Conservation (phyloP, 305 asterid species). For the Fraxinus sp. region DNA sequence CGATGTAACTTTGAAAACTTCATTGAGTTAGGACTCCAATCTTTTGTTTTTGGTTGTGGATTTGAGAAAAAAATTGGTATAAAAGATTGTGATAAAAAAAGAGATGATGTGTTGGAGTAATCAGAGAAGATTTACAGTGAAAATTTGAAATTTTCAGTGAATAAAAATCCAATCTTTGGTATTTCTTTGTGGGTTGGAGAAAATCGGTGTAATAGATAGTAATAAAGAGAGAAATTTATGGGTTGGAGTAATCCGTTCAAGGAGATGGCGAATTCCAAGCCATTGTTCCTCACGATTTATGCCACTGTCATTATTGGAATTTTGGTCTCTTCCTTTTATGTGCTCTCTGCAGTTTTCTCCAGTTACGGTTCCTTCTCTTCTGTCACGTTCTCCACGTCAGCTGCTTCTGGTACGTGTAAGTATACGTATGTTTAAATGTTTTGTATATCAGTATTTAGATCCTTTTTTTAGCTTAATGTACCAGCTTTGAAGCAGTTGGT, state of each 20-base stretch:
- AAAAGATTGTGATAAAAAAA: slow-evolving; percentile 9
- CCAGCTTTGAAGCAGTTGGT: neutral
- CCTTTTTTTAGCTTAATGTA: neutral
- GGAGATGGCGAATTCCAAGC: slow-evolving; percentile 77
- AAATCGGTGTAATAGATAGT: neutral
- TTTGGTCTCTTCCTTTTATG: slow-evolving; percentile 68
- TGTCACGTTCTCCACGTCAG: slow-evolving; percentile 35
- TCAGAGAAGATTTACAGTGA: slow-evolving; percentile 18
- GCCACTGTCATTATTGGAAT: slow-evolving; percentile 68
- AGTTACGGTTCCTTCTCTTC: slow-evolving; percentile 41
- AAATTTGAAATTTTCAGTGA: slow-evolving; percentile 17
- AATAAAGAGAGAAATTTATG: slow-evolving; percentile 26
- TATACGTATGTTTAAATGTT: neutral
- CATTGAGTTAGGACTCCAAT: slow-evolving; percentile 10
- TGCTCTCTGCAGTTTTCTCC: slow-evolving; percentile 77
- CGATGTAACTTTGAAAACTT: slow-evolving; percentile 14
- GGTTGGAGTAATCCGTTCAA: slow-evolving; percentile 60
- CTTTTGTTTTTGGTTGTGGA: neutral
- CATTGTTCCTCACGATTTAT: slow-evolving; percentile 80
- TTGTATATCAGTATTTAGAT: neutral
- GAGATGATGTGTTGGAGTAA: slow-evolving; percentile 50
- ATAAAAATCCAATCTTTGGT: slow-evolving; percentile 3
- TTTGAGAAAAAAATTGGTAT: neutral
- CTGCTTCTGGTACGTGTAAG: slow-evolving; percentile 36
- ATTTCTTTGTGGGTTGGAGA: neutral